A percentile compares a stretch with the other conserved stretches of the same genome.
These are phyloP conservation scores for Talaromyces ruber DNA, from an alignment of 495 filamentous ascomycete species.

Conservation along the genomic window DNA sequence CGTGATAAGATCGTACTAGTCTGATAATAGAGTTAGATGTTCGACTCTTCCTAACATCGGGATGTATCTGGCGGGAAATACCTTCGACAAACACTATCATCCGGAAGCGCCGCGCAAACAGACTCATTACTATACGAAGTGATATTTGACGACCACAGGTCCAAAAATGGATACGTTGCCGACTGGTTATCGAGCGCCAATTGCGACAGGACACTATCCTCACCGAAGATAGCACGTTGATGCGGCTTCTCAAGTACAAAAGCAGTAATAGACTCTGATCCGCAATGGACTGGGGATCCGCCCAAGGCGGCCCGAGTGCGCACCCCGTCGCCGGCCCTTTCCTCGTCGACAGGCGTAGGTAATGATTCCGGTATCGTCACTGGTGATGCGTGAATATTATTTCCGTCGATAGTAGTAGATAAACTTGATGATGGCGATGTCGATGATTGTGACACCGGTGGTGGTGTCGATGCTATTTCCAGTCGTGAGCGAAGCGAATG, in stretches of 20 bases:
- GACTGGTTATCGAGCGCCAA: slow-evolving; percentile 74
- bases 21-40: slow-evolving; percentile 16
- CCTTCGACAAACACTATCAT: slow-evolving; percentile 44
- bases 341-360: slow-evolving; percentile 44
- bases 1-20: slow-evolving; percentile 56
- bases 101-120: slow-evolving; percentile 60
- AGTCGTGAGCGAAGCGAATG: slow-evolving; percentile 30
- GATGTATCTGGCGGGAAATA: too few relatives aligned
- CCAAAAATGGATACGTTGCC: slow-evolving; percentile 71
- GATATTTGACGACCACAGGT: slow-evolving; percentile 56
- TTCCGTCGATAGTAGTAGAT: neutral
- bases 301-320: slow-evolving; percentile 48
- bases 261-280: slow-evolving; percentile 51
- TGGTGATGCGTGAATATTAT: slow-evolving; percentile 7
- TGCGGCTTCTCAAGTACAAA: slow-evolving; percentile 54
- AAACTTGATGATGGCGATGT: neutral
- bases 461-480: slow-evolving; percentile 14
- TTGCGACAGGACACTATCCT: slow-evolving; percentile 72
- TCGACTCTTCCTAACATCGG: too few relatives aligned
- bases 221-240: slow-evolving; percentile 56
- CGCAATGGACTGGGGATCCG: slow-evolving; percentile 49
- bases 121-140: slow-evolving; percentile 61
- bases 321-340: slow-evolving; percentile 53
- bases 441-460: neutral
- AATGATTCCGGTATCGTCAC: slow-evolving; percentile 19